phyloP scores from a whole-genome alignment of 805 yeast species.

The Nakazawaea populi region DNA sequence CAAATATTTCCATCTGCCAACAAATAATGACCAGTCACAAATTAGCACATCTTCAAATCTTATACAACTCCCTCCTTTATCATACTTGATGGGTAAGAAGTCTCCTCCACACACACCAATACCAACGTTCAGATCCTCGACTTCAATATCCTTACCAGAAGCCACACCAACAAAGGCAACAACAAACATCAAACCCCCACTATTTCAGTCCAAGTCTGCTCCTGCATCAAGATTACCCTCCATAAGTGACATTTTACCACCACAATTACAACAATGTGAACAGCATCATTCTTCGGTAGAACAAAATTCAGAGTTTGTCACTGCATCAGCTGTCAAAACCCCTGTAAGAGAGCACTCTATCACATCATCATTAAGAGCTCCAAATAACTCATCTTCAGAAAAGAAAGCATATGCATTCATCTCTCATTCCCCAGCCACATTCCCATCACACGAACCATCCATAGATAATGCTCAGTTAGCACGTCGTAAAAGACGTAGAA shows the following conservation, averaged over 20 bases:
- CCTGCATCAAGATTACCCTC: conserved; percentile 3
- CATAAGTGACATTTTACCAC: background rate
- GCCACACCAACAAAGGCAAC: background rate
- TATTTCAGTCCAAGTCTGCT: background rate
- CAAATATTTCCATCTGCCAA: background rate
- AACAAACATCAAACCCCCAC: background rate
- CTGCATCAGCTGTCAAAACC: background rate
- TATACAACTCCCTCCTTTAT: conserved; percentile 5
- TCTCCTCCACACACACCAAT: background rate
- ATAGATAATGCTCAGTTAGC: conserved; percentile 92
- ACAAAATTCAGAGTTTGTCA: background rate
- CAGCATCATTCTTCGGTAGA: background rate
- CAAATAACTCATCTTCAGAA: background rate
- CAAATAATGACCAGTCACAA: background rate
- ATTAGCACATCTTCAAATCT: background rate
- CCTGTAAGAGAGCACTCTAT: background rate
- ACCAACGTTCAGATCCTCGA: background rate
- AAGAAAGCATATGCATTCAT: conserved; percentile 71
- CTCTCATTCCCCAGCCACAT: conserved; percentile 87
- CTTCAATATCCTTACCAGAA: background rate
- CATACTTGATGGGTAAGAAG: background rate
- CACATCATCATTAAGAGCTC: background rate
- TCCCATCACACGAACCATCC: conserved; percentile 72
- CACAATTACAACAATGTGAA: background rate
- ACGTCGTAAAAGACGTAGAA: conserved; percentile 91